Evolutionary conservation across 208 protist species (phyloP).

Genomic region (Wallacemonas sp.): DNA sequence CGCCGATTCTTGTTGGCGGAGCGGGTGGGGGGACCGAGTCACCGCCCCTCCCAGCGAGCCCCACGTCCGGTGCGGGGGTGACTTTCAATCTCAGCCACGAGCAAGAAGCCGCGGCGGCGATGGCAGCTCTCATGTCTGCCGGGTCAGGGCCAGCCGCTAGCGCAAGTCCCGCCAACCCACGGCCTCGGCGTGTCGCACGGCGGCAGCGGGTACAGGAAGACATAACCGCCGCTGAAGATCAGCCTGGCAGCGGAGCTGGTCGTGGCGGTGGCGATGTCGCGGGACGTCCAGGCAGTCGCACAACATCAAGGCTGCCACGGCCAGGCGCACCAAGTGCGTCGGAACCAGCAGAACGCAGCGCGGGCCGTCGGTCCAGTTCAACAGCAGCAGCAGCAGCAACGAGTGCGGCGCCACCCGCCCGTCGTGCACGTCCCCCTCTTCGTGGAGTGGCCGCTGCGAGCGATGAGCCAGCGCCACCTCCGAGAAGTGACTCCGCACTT

Average conservation of each 20-base stretch:
- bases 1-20: neutral
- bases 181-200: neutral
- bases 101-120: neutral
- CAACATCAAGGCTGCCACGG: no score
- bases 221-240: no score
- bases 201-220: neutral
- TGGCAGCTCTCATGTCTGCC: constrained; percentile 18
- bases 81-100: constrained; percentile 7
- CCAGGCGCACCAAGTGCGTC: no score
- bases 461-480: neutral
- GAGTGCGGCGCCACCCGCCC: neutral
- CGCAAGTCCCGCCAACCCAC: neutral
- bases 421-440: constrained; percentile 12
- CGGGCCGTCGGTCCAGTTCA: neutral
- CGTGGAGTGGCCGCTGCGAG: neutral
- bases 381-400: neutral
- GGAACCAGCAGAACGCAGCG: neutral
- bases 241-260: no score
- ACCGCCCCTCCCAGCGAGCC: constrained; percentile 14
- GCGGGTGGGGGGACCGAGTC: neutral
- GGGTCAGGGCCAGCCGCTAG: constrained; percentile 1
- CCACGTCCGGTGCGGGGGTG: neutral
- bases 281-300: no score
- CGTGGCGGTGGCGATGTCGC: no score
- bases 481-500: neutral